phyloP scores from a whole-genome alignment of 305 asterid genomes.

The Rubia balearica region DNA sequence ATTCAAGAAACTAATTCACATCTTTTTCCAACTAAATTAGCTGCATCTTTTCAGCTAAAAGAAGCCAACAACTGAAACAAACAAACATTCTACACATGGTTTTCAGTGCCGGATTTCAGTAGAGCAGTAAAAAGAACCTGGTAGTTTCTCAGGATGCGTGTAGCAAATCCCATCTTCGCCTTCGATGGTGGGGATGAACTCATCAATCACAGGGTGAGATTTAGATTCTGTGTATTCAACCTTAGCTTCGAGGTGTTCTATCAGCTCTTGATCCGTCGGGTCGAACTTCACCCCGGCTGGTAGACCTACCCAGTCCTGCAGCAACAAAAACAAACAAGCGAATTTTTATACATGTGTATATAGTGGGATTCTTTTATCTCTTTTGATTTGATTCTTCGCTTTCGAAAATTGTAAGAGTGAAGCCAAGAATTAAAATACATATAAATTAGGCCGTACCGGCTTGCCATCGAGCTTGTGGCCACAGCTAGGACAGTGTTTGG shows the following conservation, averaged over 20 bases:
- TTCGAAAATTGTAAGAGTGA: conserved; percentile 33
- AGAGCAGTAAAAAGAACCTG: conserved; percentile 23
- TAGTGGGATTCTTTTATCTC: conserved; percentile 14
- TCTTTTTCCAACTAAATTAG: conserved; percentile 18
- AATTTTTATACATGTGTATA: background rate
- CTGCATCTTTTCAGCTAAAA: no score
- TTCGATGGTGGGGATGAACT: conserved; percentile 91
- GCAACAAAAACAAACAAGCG: background rate
- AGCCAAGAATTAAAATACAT: conserved; percentile 30
- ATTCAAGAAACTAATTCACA: conserved; percentile 13
- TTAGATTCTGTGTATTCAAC: conserved; percentile 62
- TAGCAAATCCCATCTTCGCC: conserved; percentile 99
- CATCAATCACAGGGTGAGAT: conserved; percentile 97
- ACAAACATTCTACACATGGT: background rate
- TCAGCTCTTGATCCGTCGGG: conserved; percentile 97
- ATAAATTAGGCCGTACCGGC: conserved; percentile 47
- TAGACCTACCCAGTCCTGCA: conserved; percentile 93
- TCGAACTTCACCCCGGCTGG: conserved; percentile 99
- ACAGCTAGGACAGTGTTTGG: conserved; percentile 95
- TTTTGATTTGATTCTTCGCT: conserved; percentile 20
- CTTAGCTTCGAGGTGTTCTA: conserved; percentile 92
- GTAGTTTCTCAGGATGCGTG: conserved; percentile 98
- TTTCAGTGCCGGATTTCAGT: background rate
- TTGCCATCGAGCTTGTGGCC: conserved; percentile 93
- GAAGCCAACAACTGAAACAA: no score